phyloP scores from a whole-genome alignment of 805 yeast species.

The Saccharomyces mikatae region DNA sequence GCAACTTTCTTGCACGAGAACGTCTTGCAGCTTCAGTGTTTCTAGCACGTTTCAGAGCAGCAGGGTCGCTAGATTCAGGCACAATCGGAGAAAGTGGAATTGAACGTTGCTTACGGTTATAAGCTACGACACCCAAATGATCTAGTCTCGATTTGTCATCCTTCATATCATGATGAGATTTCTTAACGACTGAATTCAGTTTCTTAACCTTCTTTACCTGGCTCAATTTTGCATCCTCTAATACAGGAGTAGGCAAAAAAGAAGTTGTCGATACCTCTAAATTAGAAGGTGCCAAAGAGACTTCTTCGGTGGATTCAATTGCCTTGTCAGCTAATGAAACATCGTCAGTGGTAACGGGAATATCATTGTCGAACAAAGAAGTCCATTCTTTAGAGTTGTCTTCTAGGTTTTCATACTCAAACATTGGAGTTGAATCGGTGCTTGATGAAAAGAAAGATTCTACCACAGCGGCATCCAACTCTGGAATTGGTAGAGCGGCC shows the following conservation, averaged over 20 bases:
- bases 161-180: not conserved
- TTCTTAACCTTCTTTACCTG: slow-evolving; percentile 7
- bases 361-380: slow-evolving; percentile 46
- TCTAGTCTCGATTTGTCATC: slow-evolving; percentile 34
- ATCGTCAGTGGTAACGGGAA: slow-evolving; percentile 33
- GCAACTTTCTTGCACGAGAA: slow-evolving; percentile 87
- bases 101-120: slow-evolving; percentile 69
- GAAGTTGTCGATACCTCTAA: slow-evolving; percentile 8
- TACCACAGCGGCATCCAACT: slow-evolving; percentile 56
- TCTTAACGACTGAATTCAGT: slow-evolving; percentile 20
- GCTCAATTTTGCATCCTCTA: slow-evolving; percentile 21
- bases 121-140: slow-evolving; percentile 65
- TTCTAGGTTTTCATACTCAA: slow-evolving; percentile 31
- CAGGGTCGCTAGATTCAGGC: slow-evolving; percentile 52
- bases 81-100: slow-evolving; percentile 67
- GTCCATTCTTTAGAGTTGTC: slow-evolving; percentile 47
- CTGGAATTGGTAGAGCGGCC: slow-evolving; percentile 3
- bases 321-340: slow-evolving; percentile 19
- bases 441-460: slow-evolving; percentile 40
- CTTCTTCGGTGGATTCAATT: slow-evolving; percentile 12
- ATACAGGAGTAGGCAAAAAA: slow-evolving; percentile 29
- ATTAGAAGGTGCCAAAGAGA: not conserved
- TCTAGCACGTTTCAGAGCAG: slow-evolving; percentile 80
- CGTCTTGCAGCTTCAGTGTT: slow-evolving; percentile 95
- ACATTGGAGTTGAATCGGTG: slow-evolving; percentile 54